Conservation (phyloP, 1,284 basidiomycete genomes). For the Retiboletus flavoniger region DNA sequence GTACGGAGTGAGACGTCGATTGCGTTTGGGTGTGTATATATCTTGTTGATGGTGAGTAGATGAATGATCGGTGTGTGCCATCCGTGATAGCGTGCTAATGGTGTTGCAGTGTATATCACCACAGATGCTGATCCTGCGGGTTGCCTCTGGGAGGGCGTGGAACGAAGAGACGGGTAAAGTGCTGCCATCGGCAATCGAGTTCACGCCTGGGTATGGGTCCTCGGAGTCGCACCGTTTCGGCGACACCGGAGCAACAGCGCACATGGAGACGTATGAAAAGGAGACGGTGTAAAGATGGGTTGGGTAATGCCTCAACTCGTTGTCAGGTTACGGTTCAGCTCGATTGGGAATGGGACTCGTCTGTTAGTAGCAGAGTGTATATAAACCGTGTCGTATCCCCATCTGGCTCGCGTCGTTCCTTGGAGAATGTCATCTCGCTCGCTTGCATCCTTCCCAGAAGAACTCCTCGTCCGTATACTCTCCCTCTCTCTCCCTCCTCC, state of each 20-base stretch:
- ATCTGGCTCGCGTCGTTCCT: neutral
- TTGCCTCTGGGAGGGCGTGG: conserved; percentile 25
- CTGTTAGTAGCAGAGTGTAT: conserved; percentile 2
- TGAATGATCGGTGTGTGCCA: too few species aligned
- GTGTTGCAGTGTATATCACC: conserved; percentile 25
- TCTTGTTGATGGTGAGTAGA: conserved; percentile 23
- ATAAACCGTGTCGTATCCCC: conserved; percentile 10
- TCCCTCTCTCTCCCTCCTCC: conserved; percentile 36
- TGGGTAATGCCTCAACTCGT: neutral
- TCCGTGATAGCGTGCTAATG: neutral
- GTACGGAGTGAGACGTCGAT: conserved; percentile 13
- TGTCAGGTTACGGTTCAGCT: conserved; percentile 7
- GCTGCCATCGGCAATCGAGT: conserved; percentile 14
- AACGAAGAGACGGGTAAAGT: conserved; percentile 5
- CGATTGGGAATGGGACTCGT: conserved; percentile 20
- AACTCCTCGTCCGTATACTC: conserved; percentile 54
- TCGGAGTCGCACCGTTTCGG: neutral
- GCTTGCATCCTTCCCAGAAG: conserved; percentile 51
- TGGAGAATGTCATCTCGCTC: conserved; percentile 15
- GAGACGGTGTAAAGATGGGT: neutral
- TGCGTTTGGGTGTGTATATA: conserved; percentile 23
- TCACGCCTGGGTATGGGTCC: neutral
- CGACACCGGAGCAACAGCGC: neutral
- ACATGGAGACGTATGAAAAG: neutral
- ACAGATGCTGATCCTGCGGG: conserved; percentile 29